A percentile compares a stretch with the other conserved stretches of the same genome.
Evolutionary conservation across 2,329 filamentous ascomycete species (phyloP).

Genomic region (Hypoxylon sp.): DNA sequence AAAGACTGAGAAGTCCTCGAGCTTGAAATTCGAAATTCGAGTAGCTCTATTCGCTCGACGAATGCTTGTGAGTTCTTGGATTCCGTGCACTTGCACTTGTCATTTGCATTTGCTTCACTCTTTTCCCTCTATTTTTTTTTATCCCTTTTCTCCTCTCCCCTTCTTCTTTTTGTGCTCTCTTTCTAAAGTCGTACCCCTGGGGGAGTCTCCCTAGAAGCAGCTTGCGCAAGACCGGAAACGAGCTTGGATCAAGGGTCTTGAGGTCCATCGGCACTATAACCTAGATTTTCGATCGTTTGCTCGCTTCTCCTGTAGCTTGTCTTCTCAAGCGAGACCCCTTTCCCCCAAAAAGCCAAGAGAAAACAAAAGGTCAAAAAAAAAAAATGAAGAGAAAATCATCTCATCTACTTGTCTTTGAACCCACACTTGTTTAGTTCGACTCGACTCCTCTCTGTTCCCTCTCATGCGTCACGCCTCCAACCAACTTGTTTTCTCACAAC

Average conservation of each 20-base stretch:
- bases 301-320: constrained; percentile 49
- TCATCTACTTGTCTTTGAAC: constrained; percentile 43
- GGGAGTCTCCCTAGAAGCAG: too few relatives aligned
- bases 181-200: too few relatives aligned
- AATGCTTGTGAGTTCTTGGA: too few relatives aligned
- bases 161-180: too few relatives aligned
- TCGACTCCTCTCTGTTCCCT: background rate
- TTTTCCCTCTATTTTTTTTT: too few relatives aligned
- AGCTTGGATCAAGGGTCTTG: background rate
- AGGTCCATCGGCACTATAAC: background rate
- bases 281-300: constrained; percentile 26
- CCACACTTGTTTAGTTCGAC: constrained; percentile 53
- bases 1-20: too few relatives aligned
- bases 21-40: too few relatives aligned
- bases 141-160: too few relatives aligned
- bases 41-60: too few relatives aligned
- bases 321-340: constrained; percentile 48
- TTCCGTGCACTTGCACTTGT: too few relatives aligned
- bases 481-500: constrained; percentile 7
- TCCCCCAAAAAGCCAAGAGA: constrained; percentile 46
- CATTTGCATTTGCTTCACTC: too few relatives aligned
- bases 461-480: constrained; percentile 8
- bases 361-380: constrained; percentile 21
- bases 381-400: background rate
- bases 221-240: background rate